A percentile compares a stretch with the other conserved stretches of the same genome.
Conservation (phyloP, 129 eudicot genomes). For the Gnaphalium uliginosum region DNA sequence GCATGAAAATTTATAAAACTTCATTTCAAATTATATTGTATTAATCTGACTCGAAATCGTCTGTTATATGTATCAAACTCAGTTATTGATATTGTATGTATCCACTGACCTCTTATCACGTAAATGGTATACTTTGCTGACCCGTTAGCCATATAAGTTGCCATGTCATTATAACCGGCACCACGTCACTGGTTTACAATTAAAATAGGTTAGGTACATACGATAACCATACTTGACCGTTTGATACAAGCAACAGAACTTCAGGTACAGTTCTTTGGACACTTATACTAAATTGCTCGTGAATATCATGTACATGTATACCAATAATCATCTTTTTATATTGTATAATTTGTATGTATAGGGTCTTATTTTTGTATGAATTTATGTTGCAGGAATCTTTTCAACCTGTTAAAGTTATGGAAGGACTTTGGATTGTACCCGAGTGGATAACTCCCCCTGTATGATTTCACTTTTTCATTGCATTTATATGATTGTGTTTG, state of each 20-base stretch:
- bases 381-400: constrained; percentile 69
- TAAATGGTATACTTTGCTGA: background rate
- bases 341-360: background rate
- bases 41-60: no score
- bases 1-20: background rate
- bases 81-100: background rate
- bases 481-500: constrained; percentile 6
- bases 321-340: constrained; percentile 12
- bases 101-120: background rate
- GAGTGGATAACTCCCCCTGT: constrained; percentile 92
- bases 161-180: background rate
- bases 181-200: background rate
- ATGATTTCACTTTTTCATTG: constrained; percentile 31
- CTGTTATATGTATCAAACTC: background rate
- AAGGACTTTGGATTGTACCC: constrained; percentile 89
- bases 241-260: background rate
- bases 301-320: background rate
- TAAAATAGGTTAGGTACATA: background rate
- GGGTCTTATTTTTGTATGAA: background rate
- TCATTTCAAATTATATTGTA: background rate
- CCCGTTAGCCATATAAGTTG: background rate
- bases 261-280: background rate
- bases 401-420: constrained; percentile 69
- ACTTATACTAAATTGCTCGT: background rate
- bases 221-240: background rate